These are phyloP conservation scores for Xeromyces bisporus DNA, from an alignment of 495 filamentous ascomycete species.

Conservation along the genomic window DNA sequence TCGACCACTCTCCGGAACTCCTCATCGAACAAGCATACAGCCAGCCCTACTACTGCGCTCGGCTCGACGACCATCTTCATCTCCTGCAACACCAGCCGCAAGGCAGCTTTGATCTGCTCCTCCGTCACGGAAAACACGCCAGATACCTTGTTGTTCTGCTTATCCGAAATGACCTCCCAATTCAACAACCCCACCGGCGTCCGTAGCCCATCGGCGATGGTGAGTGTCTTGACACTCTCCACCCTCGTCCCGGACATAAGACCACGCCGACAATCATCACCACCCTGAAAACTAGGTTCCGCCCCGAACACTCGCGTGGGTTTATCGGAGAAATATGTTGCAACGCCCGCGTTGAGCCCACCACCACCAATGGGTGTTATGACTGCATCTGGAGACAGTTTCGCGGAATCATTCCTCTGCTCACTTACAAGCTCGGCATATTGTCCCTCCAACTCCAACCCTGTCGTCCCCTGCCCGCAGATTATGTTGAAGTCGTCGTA, in stretches of 20 bases:
- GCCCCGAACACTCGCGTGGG: slow-evolving; percentile 68
- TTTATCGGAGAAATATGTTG: slow-evolving; percentile 53
- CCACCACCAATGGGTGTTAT: slow-evolving; percentile 81
- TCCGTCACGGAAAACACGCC: slow-evolving; percentile 69
- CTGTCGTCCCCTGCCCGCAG: slow-evolving; percentile 78
- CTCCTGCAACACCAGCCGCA: slow-evolving; percentile 68
- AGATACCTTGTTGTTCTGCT: slow-evolving; percentile 44
- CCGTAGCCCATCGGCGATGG: slow-evolving; percentile 79
- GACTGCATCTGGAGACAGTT: slow-evolving; percentile 48
- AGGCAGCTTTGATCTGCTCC: slow-evolving; percentile 60
- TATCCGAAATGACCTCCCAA: slow-evolving; percentile 67
- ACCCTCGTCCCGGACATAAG: slow-evolving; percentile 45
- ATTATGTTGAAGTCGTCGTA: slow-evolving; percentile 88
- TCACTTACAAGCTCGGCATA: slow-evolving; percentile 33
- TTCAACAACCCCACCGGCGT: slow-evolving; percentile 66
- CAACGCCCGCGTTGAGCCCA: slow-evolving; percentile 71
- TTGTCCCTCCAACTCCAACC: slow-evolving; percentile 65
- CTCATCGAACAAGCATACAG: slow-evolving; percentile 69
- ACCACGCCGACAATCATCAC: slow-evolving; percentile 62
- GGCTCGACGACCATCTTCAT: slow-evolving; percentile 91
- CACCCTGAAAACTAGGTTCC: slow-evolving; percentile 71
- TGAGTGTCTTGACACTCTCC: slow-evolving; percentile 49
- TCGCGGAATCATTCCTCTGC: slow-evolving; percentile 4
- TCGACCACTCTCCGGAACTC: slow-evolving; percentile 60
- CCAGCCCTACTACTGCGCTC: slow-evolving; percentile 70